Base-by-base conservation (phyloP, 1,284 basidiomycete genomes). In the Ustilago cynodontis region DNA sequence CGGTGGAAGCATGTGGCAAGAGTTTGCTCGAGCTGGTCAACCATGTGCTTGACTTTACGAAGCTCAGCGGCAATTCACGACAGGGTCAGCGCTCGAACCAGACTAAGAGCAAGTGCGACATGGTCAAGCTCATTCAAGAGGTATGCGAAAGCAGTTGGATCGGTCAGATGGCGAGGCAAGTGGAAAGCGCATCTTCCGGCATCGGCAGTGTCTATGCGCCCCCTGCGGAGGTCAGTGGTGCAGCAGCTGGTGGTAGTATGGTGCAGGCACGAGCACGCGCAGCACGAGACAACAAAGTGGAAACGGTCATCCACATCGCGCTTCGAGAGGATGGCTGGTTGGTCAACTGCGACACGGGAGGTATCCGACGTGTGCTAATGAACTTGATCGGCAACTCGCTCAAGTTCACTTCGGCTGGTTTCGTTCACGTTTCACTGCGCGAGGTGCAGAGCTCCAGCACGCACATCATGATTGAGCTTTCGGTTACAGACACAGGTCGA, bases 91-190 rank as follows among this genome's bases (percentile, higher is more conserved):
- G 70, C 28, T 59, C 60, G 16, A 47, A 35, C 11, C 61, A 73
- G 35, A 61, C 59, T 22, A 76, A 78, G 59, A 65, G 54, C 50
- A 77, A 81, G 59, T 81, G 80, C 63, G 92, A 98, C 86, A 87
- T 98, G 69, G 91, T 94, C 87, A 91, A 93, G 83, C 89, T 98
- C 11, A 90, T 97, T n/a, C 94, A 97, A 87, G 94, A 96, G 82
- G 95, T 94, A 0, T 92, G 95, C 29, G 95, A 98, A 82, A 94
- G 94, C 26, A 95, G 93, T 78, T 97, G 93, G 93, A 93, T 98
- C 53, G 95, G 95, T 8, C 92, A 94, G 83, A 91, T 93, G 51
- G 94, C 94, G 3, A 89, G 72, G 89, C 91, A 73, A 91, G 91
- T 87, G 29, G 80, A 82, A 37, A 79, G 59, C 49, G 58, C 73